These are phyloP conservation scores for Stemphylium vesicarium DNA, from an alignment of 2,329 filamentous ascomycete genomes.

Conservation along the genomic window DNA sequence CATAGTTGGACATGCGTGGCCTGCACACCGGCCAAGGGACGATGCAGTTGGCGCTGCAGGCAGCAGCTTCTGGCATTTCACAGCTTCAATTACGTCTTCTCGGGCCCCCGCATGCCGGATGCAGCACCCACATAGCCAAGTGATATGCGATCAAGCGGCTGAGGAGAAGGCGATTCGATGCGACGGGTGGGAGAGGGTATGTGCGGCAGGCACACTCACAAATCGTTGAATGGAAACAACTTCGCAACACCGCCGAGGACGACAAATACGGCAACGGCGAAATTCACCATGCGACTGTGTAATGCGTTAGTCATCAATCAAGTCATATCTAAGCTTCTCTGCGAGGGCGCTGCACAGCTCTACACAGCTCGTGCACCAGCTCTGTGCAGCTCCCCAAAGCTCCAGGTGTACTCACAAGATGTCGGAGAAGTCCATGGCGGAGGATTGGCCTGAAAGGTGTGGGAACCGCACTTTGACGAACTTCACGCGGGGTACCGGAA, in stretches of 20 bases:
- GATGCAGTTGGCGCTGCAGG: background rate
- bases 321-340: slow-evolving; percentile 10
- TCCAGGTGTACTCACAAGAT: slow-evolving; percentile 72
- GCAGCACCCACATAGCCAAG: background rate
- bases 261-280: slow-evolving; percentile 86
- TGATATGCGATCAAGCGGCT: background rate
- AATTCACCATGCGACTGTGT: slow-evolving; percentile 87
- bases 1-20: no score
- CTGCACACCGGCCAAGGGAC: background rate
- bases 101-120: background rate
- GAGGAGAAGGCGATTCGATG: background rate
- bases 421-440: slow-evolving; percentile 85
- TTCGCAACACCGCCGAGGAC: slow-evolving; percentile 80
- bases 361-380: slow-evolving; percentile 18
- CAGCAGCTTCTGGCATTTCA: background rate
- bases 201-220: slow-evolving; percentile 48
- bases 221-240: slow-evolving; percentile 63
- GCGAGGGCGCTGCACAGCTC: slow-evolving; percentile 25
- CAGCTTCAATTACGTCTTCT: background rate
- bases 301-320: slow-evolving; percentile 19
- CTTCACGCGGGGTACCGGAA: slow-evolving; percentile 2
- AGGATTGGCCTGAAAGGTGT: slow-evolving; percentile 35
- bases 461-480: slow-evolving; percentile 44
- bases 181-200: background rate
- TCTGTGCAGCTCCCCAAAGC: slow-evolving; percentile 3